These are phyloP conservation scores for Trypanosoma lewisi DNA, from an alignment of 208 protist genomes.

Conservation along the genomic window DNA sequence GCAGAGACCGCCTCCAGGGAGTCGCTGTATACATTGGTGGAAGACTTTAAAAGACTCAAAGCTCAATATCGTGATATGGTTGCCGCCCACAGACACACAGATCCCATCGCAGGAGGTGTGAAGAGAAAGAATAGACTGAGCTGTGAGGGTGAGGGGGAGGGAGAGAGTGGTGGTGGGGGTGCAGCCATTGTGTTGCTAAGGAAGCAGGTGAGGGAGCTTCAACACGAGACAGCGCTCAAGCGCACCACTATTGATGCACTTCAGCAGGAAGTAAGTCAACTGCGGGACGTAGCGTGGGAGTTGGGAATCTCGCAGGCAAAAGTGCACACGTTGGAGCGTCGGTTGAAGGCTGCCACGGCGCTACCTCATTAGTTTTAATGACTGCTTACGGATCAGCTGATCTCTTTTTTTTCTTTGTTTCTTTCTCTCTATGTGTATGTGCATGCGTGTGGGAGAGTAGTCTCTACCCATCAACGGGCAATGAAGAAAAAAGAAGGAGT, in stretches of 20 bases:
- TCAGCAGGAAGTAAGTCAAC: background rate
- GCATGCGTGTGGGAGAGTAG: too few relatives aligned
- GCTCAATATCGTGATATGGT: background rate
- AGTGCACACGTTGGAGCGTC: conserved; percentile 1
- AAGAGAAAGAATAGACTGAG: background rate
- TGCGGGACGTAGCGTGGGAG: background rate
- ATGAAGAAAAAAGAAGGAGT: too few relatives aligned
- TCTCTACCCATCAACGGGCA: too few relatives aligned
- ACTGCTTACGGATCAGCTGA: background rate
- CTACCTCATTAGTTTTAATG: background rate
- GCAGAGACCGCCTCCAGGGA: background rate
- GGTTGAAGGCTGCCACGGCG: background rate
- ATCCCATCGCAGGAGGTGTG: background rate
- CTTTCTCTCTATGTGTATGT: too few relatives aligned
- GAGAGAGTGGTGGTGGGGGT: background rate
- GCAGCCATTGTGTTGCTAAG: background rate
- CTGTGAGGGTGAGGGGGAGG: background rate
- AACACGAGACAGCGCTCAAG: background rate
- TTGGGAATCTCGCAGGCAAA: background rate
- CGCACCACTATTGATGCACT: background rate
- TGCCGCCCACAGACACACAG: background rate
- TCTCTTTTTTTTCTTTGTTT: background rate
- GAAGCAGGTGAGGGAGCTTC: conserved; percentile 1
- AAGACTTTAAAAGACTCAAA: conserved; percentile 2
- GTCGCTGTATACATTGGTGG: background rate